Base-by-base conservation (phyloP, 257 asterid genomes). In the Petunia secreta region DNA sequence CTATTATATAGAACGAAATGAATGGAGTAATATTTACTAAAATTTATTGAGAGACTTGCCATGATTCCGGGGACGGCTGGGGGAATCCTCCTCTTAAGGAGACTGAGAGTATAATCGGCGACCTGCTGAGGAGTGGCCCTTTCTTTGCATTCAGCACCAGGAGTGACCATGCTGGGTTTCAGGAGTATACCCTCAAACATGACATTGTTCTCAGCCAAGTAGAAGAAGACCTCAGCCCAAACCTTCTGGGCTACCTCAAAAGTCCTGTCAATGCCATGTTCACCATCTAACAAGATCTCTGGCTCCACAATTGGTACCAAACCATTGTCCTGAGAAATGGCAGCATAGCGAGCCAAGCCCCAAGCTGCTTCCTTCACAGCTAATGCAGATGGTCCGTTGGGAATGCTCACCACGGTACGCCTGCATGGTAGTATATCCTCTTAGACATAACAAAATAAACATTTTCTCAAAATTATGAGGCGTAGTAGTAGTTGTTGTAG, bases 361-460 rank as follows among this genome's bases (percentile, higher is more conserved):
- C 98, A 92, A 41, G 98, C 98, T 10, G 98, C 98, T 89, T 94
- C 98, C 89, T 94, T 94, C 82, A 94, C 97, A 37, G 98, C 98
- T 88, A 92, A 85, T 6, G 96, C 97, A 78, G 98, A 90, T 57
- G 98, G 98, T 6, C 98, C 97, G 39, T 92, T 92, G 54, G 98
- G 98, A 82, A 92, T 92, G 92, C 97, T 92, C 92, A 94, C 97
- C 77, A 94, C 97, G 2, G 97, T 92, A 89, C 98, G 97, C 98
- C 98, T 94, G 69, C 75, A 80, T 50, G 62, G 5, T 60, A 13
- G 54, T 50, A 39, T 38, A 50, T 73, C 43, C 16, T 3, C 34
- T 16, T 13, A 0, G 15, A 75, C 46, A 34, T 59, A 15, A 38
- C 38, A 79, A 52, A 36, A 60, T 11, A 16, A 16, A 14, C 2